Conservation (phyloP, 441 rosid genomes). For the Eutrema salsugineum region DNA sequence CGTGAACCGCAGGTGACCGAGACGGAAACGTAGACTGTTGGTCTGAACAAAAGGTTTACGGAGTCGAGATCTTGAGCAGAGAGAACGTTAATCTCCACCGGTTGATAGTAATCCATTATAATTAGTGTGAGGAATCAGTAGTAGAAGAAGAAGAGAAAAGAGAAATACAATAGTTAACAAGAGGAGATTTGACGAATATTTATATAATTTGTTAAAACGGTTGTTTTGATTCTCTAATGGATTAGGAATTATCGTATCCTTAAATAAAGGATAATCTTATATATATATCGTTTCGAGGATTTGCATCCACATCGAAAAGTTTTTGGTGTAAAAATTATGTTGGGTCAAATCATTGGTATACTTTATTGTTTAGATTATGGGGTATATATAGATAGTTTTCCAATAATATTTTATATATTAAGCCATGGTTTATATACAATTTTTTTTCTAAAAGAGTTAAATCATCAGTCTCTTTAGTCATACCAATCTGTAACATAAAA, state of each 20-base stretch:
- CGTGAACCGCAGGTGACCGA: constrained; percentile 29
- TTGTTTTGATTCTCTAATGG: constrained; percentile 14
- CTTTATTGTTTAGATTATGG: background rate
- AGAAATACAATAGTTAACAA: background rate
- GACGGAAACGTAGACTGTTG: constrained; percentile 19
- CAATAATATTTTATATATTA: background rate
- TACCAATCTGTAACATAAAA: too few species aligned
- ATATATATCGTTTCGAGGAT: background rate
- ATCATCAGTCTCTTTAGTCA: too few species aligned
- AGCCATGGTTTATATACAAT: too few species aligned
- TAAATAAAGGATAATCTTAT: background rate
- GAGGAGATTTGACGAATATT: background rate
- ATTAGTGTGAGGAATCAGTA: background rate
- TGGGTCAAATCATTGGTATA: background rate
- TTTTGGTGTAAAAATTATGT: background rate
- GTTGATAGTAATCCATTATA: constrained; percentile 16
- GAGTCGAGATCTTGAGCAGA: constrained; percentile 28
- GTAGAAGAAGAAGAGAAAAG: background rate
- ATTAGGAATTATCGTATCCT: constrained; percentile 9
- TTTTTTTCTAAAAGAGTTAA: too few species aligned
- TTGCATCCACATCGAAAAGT: background rate
- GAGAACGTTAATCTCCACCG: constrained; percentile 23
- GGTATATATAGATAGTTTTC: background rate
- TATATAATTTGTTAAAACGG: background rate
- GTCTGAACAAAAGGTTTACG: constrained; percentile 19